Evolutionary conservation across 1,139 yeast species (phyloP).

Genomic region (Scheffersomyces lignicola): DNA sequence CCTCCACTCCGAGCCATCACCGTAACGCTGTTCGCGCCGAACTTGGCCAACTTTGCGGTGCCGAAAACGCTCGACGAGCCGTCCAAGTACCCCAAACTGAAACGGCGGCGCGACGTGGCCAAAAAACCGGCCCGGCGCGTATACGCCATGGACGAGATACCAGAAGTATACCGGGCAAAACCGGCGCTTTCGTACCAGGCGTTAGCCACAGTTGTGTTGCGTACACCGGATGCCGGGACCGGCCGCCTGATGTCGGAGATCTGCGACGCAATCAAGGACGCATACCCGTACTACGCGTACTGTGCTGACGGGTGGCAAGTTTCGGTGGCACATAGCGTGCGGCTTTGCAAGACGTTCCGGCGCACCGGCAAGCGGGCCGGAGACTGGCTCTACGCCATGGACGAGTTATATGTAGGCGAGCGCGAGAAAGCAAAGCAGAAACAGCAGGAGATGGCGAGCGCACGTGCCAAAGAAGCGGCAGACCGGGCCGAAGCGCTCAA

Average conservation of each 20-base stretch:
- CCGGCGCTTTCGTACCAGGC: constrained; percentile 81
- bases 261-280: constrained; percentile 79
- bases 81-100: constrained; percentile 50
- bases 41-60: constrained; percentile 30
- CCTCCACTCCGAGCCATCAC: constrained; percentile 25
- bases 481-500: constrained; percentile 51
- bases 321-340: constrained; percentile 84
- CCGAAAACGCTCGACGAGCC: constrained; percentile 36
- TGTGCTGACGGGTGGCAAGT: constrained; percentile 99
- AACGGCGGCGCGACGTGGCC: constrained; percentile 23
- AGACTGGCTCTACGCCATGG: constrained; percentile 93
- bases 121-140: constrained; percentile 56
- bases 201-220: constrained; percentile 74
- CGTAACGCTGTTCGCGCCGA: constrained; percentile 19
- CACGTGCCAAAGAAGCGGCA: constrained; percentile 58
- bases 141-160: constrained; percentile 75
- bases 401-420: constrained; percentile 79
- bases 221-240: constrained; percentile 57
- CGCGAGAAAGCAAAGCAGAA: constrained; percentile 73
- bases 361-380: constrained; percentile 60
- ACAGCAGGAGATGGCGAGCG: constrained; percentile 62
- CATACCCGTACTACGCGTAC: constrained; percentile 87
- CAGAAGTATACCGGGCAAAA: constrained; percentile 78
- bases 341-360: constrained; percentile 80
- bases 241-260: constrained; percentile 81